Conservation (phyloP, 139 green algal genomes). For the Cymbomonas tetramitiformis region DNA sequence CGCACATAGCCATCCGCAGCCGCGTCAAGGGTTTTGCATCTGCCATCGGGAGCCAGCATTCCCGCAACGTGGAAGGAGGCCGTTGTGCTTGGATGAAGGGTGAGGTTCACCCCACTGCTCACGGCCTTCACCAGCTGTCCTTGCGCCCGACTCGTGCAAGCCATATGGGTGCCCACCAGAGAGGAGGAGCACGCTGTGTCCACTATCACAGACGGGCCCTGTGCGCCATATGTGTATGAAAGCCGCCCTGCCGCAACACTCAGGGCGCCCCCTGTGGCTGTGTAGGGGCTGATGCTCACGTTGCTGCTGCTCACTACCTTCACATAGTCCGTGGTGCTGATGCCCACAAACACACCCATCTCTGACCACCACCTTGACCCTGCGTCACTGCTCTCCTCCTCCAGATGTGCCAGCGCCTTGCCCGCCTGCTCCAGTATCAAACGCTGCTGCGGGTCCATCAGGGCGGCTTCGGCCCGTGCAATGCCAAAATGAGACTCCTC, state of each 20-base stretch:
- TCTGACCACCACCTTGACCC: not conserved
- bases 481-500: constrained; percentile 5
- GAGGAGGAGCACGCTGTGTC: constrained; percentile 74
- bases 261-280: constrained; percentile 16
- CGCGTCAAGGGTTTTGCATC: constrained; percentile 59
- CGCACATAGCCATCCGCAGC: constrained; percentile 63
- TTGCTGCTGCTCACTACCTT: too few species aligned
- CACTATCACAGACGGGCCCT: constrained; percentile 20
- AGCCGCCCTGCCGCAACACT: constrained; percentile 40
- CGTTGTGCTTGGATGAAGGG: constrained; percentile 37
- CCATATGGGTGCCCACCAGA: constrained; percentile 52
- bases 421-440: constrained; percentile 21
- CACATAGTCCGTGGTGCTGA: constrained; percentile 20
- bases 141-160: constrained; percentile 21
- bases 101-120: constrained; percentile 54
- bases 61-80: constrained; percentile 21
- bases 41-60: constrained; percentile 59
- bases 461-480: not conserved
- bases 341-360: constrained; percentile 9
- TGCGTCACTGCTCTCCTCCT: too few species aligned
- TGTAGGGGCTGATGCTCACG: not conserved
- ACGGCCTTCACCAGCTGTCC: not conserved
- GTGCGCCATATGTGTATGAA: constrained; percentile 34
- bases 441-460: constrained; percentile 12
- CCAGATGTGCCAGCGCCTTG: not conserved